phyloP scores from a whole-genome alignment of 1,284 basidiomycete species.

The Pseudozyma tsukubaensis region DNA sequence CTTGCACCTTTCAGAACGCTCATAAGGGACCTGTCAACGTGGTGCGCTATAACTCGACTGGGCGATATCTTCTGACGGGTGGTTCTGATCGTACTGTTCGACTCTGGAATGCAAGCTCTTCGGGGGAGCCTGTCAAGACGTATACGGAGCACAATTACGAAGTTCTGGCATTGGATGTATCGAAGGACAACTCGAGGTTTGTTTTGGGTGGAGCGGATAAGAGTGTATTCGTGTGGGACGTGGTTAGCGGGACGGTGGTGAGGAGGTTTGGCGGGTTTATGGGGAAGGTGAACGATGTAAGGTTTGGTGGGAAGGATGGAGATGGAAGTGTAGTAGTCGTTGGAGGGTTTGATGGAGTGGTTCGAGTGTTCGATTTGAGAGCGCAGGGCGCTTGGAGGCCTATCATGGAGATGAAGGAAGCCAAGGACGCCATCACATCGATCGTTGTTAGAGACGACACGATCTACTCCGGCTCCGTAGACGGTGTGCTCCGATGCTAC shows the following conservation, averaged over 20 bases:
- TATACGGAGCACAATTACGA: slow-evolving; percentile 94
- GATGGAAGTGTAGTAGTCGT: slow-evolving; percentile 49
- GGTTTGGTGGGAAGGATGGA: slow-evolving; percentile 72
- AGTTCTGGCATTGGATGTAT: slow-evolving; percentile 85
- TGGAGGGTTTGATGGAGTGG: slow-evolving; percentile 56
- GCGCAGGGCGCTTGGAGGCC: slow-evolving; percentile 72
- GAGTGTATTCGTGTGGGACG: slow-evolving; percentile 94
- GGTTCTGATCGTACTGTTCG: slow-evolving; percentile 89
- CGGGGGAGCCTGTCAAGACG: slow-evolving; percentile 74
- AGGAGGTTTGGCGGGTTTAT: slow-evolving; percentile 86
- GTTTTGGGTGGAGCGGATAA: slow-evolving; percentile 93
- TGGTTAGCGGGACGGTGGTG: slow-evolving; percentile 83
- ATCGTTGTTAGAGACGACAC: slow-evolving; percentile 73
- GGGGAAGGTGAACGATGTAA: slow-evolving; percentile 88
- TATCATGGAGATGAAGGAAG: slow-evolving; percentile 91
- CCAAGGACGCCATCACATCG: slow-evolving; percentile 80
- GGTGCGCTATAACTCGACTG: slow-evolving; percentile 70
- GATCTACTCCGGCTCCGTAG: slow-evolving; percentile 83
- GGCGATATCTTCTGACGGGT: slow-evolving; percentile 89
- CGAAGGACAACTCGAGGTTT: slow-evolving; percentile 92
- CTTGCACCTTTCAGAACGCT: slow-evolving; percentile 29
- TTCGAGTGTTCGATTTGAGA: slow-evolving; percentile 71
- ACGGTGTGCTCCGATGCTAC: slow-evolving; percentile 90
- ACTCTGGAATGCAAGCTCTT: slow-evolving; percentile 85
- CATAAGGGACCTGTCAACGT: slow-evolving; percentile 68